A percentile compares a stretch with the other conserved stretches of the same genome.
phyloP scores from a whole-genome alignment of 495 filamentous ascomycete species.

The Tetracladium setigerum region DNA sequence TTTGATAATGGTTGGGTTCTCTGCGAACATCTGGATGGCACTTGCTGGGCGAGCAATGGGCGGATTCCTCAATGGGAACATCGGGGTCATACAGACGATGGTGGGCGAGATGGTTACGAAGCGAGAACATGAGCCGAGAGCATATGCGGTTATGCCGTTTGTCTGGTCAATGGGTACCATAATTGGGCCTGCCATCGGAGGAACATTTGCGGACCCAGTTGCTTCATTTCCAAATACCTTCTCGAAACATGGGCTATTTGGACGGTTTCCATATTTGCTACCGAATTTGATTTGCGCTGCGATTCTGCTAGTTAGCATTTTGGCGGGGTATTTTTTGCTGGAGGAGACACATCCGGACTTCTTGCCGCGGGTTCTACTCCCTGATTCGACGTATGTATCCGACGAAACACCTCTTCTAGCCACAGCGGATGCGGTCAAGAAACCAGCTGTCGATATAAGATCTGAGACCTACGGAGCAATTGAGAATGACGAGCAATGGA shows the following conservation, averaged over 20 bases:
- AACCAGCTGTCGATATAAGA: conserved; percentile 64
- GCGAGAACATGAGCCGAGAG: conserved; percentile 81
- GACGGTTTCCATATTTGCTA: conserved; percentile 80
- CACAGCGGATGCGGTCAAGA: conserved; percentile 41
- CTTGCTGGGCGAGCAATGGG: conserved; percentile 82
- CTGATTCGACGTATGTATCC: conserved; percentile 18
- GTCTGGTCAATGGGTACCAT: conserved; percentile 48
- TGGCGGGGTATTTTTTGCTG: conserved; percentile 79
- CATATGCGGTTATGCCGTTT: conserved; percentile 93
- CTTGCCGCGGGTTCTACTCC: conserved; percentile 12
- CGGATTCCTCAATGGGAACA: conserved; percentile 83
- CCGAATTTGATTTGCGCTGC: conserved; percentile 85
- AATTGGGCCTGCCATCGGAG: conserved; percentile 55
- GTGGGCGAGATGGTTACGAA: conserved; percentile 86
- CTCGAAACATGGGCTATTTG: conserved; percentile 65
- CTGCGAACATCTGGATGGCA: conserved; percentile 73
- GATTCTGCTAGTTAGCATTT: conserved; percentile 68
- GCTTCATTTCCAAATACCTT: conserved; percentile 63
- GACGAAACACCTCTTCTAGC: conserved; percentile 20
- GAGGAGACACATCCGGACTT: conserved; percentile 86
- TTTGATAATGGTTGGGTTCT: conserved; percentile 89
- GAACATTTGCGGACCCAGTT: conserved; percentile 46
- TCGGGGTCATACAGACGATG: conserved; percentile 77
- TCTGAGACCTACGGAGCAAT: conserved; percentile 42
- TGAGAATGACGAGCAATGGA: conserved; percentile 15